phyloP scores from a whole-genome alignment of 2,329 filamentous ascomycete species.

The Aaosphaeria pasadenensis region DNA sequence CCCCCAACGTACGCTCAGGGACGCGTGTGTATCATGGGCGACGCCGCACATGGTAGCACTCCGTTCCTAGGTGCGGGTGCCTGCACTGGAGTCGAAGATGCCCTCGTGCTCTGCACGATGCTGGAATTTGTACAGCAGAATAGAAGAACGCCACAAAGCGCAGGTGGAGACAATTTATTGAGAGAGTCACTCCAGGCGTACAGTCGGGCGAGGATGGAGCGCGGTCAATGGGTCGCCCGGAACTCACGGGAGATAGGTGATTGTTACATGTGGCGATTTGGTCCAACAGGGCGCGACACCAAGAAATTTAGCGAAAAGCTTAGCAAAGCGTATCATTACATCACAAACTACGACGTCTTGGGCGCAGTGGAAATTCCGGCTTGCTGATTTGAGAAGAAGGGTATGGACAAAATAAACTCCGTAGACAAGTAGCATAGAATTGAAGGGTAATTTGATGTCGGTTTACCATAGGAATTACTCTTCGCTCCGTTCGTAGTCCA shows the following conservation, averaged over 20 bases:
- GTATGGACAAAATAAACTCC: too few species aligned
- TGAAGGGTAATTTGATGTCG: too few species aligned
- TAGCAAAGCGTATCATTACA: background rate
- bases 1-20: background rate
- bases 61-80: slow-evolving; percentile 53
- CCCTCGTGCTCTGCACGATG: slow-evolving; percentile 33
- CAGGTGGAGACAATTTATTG: slow-evolving; percentile 1
- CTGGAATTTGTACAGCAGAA: background rate
- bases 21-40: slow-evolving; percentile 40
- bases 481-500: too few species aligned
- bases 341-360: background rate
- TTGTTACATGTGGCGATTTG: slow-evolving; percentile 9
- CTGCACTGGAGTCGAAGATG: slow-evolving; percentile 52
- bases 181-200: slow-evolving; percentile 9
- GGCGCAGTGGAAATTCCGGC: background rate
- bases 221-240: slow-evolving; percentile 9
- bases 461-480: too few species aligned
- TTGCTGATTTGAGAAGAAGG: too few species aligned
- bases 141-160: background rate
- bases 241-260: slow-evolving; percentile 9
- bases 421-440: too few species aligned
- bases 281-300: slow-evolving; percentile 1
- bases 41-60: slow-evolving; percentile 51
- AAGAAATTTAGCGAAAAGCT: slow-evolving; percentile 4
- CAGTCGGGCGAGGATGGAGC: slow-evolving; percentile 6